phyloP scores from a whole-genome alignment of 2,329 filamentous ascomycete genomes.

The Apiospora hydei region DNA sequence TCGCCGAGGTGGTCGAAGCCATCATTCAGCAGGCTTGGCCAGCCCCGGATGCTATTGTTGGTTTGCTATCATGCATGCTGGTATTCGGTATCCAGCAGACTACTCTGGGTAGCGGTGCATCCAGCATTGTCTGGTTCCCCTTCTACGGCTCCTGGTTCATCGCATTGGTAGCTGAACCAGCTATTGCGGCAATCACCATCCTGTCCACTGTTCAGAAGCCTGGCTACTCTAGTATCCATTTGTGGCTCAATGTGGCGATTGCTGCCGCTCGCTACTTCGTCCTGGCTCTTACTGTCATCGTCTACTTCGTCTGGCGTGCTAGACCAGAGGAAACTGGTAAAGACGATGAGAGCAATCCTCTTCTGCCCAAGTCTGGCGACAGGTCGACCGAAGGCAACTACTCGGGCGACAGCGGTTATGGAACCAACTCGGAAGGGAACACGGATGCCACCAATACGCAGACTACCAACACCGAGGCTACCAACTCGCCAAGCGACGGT shows the following conservation, averaged over 20 bases:
- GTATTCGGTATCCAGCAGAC: conserved; percentile 69
- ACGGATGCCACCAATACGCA: conserved; percentile 45
- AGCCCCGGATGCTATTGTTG: conserved; percentile 58
- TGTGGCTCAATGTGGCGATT: conserved; percentile 40
- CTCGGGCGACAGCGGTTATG: conserved; percentile 49
- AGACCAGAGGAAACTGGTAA: conserved; percentile 34
- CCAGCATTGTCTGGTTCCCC: conserved; percentile 65
- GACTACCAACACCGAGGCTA: conserved; percentile 40
- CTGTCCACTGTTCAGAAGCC: conserved; percentile 33
- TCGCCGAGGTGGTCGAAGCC: conserved; percentile 47
- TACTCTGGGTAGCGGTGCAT: conserved; percentile 55
- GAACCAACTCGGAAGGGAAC: conserved; percentile 47
- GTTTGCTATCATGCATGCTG: conserved; percentile 66
- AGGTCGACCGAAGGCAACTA: conserved; percentile 36
- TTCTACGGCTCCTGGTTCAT: conserved; percentile 69
- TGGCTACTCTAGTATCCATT: conserved; percentile 29
- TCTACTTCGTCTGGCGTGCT: conserved; percentile 38
- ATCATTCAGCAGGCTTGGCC: conserved; percentile 47
- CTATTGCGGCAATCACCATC: conserved; percentile 50
- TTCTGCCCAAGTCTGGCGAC: conserved; percentile 56
- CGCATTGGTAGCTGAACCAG: conserved; percentile 62
- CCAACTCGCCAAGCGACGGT: conserved; percentile 45
- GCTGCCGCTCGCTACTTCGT: conserved; percentile 44
- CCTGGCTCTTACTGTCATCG: conserved; percentile 37
- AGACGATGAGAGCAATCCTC: conserved; percentile 64